Evolutionary conservation across 2,329 filamentous ascomycete species (phyloP).

Genomic region (Aureobasidium sp.): DNA sequence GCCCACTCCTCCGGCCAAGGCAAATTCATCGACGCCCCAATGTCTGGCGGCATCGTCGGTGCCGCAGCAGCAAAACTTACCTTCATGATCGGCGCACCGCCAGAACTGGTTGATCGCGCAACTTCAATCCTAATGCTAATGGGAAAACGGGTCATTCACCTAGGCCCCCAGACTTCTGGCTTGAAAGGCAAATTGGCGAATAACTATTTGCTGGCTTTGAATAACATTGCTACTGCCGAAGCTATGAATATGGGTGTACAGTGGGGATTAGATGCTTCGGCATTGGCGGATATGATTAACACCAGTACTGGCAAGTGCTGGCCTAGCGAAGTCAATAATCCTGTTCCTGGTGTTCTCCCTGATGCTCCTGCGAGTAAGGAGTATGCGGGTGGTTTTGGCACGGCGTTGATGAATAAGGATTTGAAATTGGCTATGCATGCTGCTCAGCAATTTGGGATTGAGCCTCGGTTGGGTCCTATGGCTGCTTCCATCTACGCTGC

Average conservation of each 20-base stretch:
- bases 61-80: constrained; percentile 80
- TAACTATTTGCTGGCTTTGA: constrained; percentile 91
- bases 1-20: constrained; percentile 61
- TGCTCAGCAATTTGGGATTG: constrained; percentile 34
- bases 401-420: constrained; percentile 42
- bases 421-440: constrained; percentile 40
- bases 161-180: constrained; percentile 76
- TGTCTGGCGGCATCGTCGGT: constrained; percentile 93
- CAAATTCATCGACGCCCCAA: constrained; percentile 85
- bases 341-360: constrained; percentile 75
- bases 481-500: constrained; percentile 39
- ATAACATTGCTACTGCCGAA: constrained; percentile 68
- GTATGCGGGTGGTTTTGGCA: constrained; percentile 48
- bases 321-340: constrained; percentile 94
- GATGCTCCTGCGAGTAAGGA: constrained; percentile 66
- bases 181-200: constrained; percentile 91
- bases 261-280: constrained; percentile 55
- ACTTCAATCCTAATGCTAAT: constrained; percentile 67
- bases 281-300: constrained; percentile 80
- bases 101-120: constrained; percentile 52
- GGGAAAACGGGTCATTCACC: constrained; percentile 79
- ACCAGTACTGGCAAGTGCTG: constrained; percentile 87
- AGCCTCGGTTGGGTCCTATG: constrained; percentile 35
- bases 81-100: constrained; percentile 81
- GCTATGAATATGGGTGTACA: constrained; percentile 58